phyloP scores from a whole-genome alignment of 768 basidiomycete genomes.

The Tylopilus sp. region DNA sequence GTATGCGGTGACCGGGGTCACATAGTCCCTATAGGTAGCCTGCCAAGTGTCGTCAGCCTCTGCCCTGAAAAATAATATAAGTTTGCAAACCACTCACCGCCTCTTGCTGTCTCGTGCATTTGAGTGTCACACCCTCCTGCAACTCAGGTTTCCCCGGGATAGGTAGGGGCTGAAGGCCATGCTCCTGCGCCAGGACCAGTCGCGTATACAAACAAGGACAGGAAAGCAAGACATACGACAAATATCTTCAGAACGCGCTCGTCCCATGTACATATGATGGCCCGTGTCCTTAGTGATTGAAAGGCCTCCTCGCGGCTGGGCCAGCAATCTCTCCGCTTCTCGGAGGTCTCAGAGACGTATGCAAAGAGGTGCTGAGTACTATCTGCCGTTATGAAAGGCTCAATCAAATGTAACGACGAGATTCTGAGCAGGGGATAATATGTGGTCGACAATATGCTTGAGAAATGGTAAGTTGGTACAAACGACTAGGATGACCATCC shows the following conservation, averaged over 20 bases:
- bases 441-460: no score
- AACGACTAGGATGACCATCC: no score
- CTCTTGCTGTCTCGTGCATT: not conserved
- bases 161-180: constrained; percentile 2
- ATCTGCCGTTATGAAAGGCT: not conserved
- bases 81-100: not conserved
- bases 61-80: not conserved
- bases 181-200: not conserved
- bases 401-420: constrained; percentile 8
- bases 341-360: no score
- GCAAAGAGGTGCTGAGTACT: not conserved
- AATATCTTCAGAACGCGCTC: constrained; percentile 1
- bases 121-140: constrained; percentile 3
- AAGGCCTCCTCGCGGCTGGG: not conserved
- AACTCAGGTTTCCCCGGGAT: constrained; percentile 1
- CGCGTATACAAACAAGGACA: not conserved
- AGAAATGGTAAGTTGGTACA: no score
- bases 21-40: not conserved
- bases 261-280: constrained; percentile 1
- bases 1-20: not conserved
- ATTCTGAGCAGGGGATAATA: constrained; percentile 1
- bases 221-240: not conserved
- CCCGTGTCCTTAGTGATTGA: not conserved
- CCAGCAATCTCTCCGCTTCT: not conserved
- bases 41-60: not conserved